Evolutionary conservation across 495 filamentous ascomycete genomes (phyloP), one percentile per base, ranked within the genome.

Genomic region (Neurospora sp.): DNA sequence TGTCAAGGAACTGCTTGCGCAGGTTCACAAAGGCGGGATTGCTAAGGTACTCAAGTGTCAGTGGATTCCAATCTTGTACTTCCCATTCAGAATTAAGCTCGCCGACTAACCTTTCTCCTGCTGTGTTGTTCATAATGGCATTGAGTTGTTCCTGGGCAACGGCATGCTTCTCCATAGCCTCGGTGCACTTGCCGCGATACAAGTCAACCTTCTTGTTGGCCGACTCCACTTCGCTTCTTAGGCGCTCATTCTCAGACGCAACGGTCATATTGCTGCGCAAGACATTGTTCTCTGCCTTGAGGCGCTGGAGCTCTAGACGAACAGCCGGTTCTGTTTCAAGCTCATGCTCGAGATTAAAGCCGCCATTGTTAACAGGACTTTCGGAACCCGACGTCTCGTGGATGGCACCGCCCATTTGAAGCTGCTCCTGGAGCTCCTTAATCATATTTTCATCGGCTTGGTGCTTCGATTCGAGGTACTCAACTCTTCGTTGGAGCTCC

Each of bases 251-350:
- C 68, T 86, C 83, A 0, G 84, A 84, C 10, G 81, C 84, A 9
- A 83, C 84, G 0, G 80, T 79, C 71, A 85, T 82, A 72, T 80
- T 85, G 70, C 81, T 85, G 75, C 83, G 83, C 16, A 88, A 80
- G 8, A 87, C 78, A 65, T 82, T 78, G 74, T 86, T 87, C 75
- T 89, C 87, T 17, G 87, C 84, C 74, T 85, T 84, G 68, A 89
- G 80, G 40, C 85, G 82, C 39, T 85, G 83, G 39, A 86, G 70
- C 74, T 88, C 84, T 7, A 83, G 73, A n/a, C 79, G 76, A 10
- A 81, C 77, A 4, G 78, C 74, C 12, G 79, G 76, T 42, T 79
- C 76, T 35, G 74, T 78, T 75, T 81, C 78, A 3, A 85, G 78
- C 69, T 85, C 84, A 37, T 84, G 77, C 75, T 84, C 84, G 10